Evolutionary conservation across 805 yeast species (phyloP).

Genomic region (Kuraishia molischiana): DNA sequence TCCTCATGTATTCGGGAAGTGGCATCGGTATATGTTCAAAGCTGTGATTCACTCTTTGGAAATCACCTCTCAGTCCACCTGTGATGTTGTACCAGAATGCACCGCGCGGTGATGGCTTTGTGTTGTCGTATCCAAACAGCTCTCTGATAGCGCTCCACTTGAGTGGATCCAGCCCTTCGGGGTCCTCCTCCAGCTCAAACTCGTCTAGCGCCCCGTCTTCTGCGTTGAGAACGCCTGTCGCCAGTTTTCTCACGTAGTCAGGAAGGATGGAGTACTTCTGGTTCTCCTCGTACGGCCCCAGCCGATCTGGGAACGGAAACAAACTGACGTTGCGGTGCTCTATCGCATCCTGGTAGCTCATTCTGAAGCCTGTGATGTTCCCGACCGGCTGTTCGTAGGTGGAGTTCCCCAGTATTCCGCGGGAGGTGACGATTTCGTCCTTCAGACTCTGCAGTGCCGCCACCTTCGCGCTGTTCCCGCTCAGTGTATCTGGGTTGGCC

Average conservation of each 20-base stretch:
- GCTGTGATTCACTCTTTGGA: constrained; percentile 13
- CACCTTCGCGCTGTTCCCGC: constrained; percentile 8
- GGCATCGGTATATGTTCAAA: constrained; percentile 17
- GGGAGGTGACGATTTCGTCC: constrained; percentile 20
- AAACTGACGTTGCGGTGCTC: constrained; percentile 33
- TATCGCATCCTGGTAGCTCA: constrained; percentile 52
- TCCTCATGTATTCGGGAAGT: constrained; percentile 11
- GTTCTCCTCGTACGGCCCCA: constrained; percentile 31
- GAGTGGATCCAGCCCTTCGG: neutral
- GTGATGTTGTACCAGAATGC: constrained; percentile 31
- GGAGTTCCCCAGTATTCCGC: constrained; percentile 25
- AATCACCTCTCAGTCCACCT: constrained; percentile 34
- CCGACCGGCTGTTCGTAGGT: constrained; percentile 49
- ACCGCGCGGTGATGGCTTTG: constrained; percentile 6
- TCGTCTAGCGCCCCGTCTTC: constrained; percentile 11
- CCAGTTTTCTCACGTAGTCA: constrained; percentile 35
- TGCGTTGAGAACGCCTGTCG: constrained; percentile 43
- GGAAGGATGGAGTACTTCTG: constrained; percentile 54
- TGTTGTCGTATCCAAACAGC: neutral
- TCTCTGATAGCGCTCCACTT: neutral
- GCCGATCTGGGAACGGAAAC: constrained; percentile 41
- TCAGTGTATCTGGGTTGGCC: constrained; percentile 14
- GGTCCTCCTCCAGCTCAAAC: neutral
- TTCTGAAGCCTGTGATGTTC: constrained; percentile 62
- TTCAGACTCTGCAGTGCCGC: constrained; percentile 24